Conservation (phyloP, 192 early-diverging fungal genomes). For the Backusella psychrophila region DNA sequence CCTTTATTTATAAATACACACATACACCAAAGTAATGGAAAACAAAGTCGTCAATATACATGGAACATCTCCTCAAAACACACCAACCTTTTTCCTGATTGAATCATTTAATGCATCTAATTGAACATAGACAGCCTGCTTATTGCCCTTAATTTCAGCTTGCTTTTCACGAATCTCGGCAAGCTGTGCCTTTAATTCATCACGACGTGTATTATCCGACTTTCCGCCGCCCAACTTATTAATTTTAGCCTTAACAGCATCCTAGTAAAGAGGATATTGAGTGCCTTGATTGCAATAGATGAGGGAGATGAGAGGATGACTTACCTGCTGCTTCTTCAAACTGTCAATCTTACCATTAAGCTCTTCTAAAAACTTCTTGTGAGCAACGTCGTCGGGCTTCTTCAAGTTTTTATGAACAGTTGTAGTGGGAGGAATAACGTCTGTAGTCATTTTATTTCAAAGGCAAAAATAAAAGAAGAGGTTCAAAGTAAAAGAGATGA, state of each 20-base stretch:
- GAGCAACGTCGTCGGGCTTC: conserved; percentile 22
- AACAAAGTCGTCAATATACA: neutral
- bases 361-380: conserved; percentile 17
- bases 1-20: neutral
- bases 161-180: conserved; percentile 70
- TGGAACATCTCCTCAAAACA: neutral
- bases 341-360: conserved; percentile 14
- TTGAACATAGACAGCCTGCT: conserved; percentile 67
- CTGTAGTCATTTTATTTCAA: conserved; percentile 1
- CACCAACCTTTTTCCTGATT: conserved; percentile 76
- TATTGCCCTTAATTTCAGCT: conserved; percentile 61
- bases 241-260: conserved; percentile 50
- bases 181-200: conserved; percentile 56
- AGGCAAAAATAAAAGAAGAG: neutral
- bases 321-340: conserved; percentile 24
- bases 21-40: neutral
- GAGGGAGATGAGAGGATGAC: neutral
- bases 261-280: conserved; percentile 33
- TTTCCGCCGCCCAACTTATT: conserved; percentile 49
- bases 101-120: conserved; percentile 65
- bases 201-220: conserved; percentile 48
- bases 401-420: neutral
- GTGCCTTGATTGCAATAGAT: neutral
- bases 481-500: neutral
- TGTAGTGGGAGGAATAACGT: neutral